These are phyloP conservation scores for Brasenia schreberi DNA, from an alignment of 164 flowering plant species.

Conservation along the genomic window DNA sequence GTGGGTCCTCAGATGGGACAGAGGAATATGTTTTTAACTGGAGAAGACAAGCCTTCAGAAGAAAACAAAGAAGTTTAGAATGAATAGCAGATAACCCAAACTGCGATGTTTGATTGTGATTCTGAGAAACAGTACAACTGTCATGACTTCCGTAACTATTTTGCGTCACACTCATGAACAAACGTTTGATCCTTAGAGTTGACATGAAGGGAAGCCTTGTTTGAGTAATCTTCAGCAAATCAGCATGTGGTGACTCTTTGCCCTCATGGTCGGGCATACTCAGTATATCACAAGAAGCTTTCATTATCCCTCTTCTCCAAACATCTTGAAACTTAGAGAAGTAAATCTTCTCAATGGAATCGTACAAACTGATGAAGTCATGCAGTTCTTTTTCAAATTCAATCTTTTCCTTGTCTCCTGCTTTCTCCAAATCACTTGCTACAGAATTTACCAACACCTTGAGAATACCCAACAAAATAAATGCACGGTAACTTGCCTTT, in stretches of 20 bases:
- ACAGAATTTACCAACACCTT: conserved; percentile 55
- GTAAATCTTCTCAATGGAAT: conserved; percentile 29
- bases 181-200: conserved; percentile 45
- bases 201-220: conserved; percentile 38
- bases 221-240: conserved; percentile 19
- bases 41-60: conserved; percentile 32
- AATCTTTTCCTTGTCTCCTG: conserved; percentile 22
- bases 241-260: conserved; percentile 13
- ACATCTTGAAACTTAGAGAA: conserved; percentile 15
- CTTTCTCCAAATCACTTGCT: conserved; percentile 47
- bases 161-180: conserved; percentile 28
- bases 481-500: conserved; percentile 27
- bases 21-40: conserved; percentile 34
- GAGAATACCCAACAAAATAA: conserved; percentile 48
- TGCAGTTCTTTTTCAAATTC: conserved; percentile 56
- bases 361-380: conserved; percentile 34
- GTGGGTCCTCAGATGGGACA: conserved; percentile 32
- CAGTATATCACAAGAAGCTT: conserved; percentile 16
- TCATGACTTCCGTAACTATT: conserved; percentile 10
- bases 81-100: conserved; percentile 12
- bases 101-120: conserved; percentile 26
- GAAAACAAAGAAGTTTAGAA: conserved; percentile 30
- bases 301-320: conserved; percentile 19
- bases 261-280: conserved; percentile 9
- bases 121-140: conserved; percentile 26